Evolutionary conservation across 768 basidiomycete species (phyloP).

Genomic region (Boletus rubroflammeus): DNA sequence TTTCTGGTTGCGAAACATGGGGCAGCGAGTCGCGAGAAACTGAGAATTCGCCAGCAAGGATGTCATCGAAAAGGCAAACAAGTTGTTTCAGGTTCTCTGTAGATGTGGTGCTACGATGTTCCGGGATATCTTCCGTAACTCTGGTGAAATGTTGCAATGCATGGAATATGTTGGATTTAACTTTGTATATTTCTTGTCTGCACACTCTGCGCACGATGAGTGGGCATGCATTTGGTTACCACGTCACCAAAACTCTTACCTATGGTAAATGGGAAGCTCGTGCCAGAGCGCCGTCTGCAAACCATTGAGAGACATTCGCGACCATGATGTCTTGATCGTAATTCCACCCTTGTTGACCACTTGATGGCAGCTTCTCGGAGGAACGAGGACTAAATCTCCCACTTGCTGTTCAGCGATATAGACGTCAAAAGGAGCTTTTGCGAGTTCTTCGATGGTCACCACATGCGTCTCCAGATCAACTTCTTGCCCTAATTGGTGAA

Average conservation of each 20-base stretch:
- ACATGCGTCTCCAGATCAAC: slow-evolving; percentile 74
- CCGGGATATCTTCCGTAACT: slow-evolving; percentile 7
- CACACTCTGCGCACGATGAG: slow-evolving; percentile 55
- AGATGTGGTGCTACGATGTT: neutral
- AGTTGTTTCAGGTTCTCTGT: slow-evolving; percentile 33
- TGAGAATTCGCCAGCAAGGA: slow-evolving; percentile 44
- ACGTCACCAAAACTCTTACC: slow-evolving; percentile 41
- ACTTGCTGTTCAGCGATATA: slow-evolving; percentile 70
- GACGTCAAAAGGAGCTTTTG: slow-evolving; percentile 61
- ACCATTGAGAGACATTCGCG: slow-evolving; percentile 71
- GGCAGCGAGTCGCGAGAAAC: slow-evolving; percentile 32
- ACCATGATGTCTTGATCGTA: slow-evolving; percentile 84
- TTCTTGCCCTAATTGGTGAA: slow-evolving; percentile 41
- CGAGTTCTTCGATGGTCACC: slow-evolving; percentile 59
- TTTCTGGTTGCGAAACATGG: slow-evolving; percentile 27
- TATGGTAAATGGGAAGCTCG: slow-evolving; percentile 76
- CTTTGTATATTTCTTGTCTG: slow-evolving; percentile 70
- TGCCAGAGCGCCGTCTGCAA: slow-evolving; percentile 58
- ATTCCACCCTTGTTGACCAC: slow-evolving; percentile 79
- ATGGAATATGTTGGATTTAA: slow-evolving; percentile 63
- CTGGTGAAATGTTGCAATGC: slow-evolving; percentile 41
- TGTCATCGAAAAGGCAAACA: slow-evolving; percentile 46
- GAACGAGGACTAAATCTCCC: slow-evolving; percentile 79
- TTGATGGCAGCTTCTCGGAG: slow-evolving; percentile 79
- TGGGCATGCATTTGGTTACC: neutral